phyloP scores from a whole-genome alignment of 495 filamentous ascomycete species.

The Penicillium malachiteum region DNA sequence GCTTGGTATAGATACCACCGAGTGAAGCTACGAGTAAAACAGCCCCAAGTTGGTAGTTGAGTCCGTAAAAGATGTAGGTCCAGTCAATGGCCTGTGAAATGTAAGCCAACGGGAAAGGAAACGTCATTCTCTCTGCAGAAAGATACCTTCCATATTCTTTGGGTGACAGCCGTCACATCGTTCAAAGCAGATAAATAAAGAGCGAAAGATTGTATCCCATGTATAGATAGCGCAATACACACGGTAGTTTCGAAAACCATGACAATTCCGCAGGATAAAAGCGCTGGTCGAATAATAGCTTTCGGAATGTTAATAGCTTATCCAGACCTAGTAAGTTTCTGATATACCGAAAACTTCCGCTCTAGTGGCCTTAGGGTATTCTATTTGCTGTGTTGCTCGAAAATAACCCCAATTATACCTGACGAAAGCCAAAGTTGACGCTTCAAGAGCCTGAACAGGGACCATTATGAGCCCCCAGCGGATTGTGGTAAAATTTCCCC shows the following conservation, averaged over 20 bases:
- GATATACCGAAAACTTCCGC: too few relatives aligned
- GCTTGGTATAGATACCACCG: constrained; percentile 69
- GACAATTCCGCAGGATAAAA: neutral
- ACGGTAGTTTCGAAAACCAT: constrained; percentile 34
- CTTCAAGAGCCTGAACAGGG: constrained; percentile 66
- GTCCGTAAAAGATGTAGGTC: constrained; percentile 75
- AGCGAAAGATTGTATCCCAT: constrained; percentile 59
- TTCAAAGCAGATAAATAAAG: constrained; percentile 55
- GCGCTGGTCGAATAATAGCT: constrained; percentile 15
- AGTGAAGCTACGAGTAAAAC: constrained; percentile 59
- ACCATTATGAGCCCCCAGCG: constrained; percentile 81
- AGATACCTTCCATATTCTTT: constrained; percentile 61
- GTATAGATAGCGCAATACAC: constrained; percentile 56
- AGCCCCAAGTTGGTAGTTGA: constrained; percentile 61
- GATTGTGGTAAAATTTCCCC: constrained; percentile 75
- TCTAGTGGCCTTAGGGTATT: constrained; percentile 4
- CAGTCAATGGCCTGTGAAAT: constrained; percentile 55
- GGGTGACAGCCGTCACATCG: constrained; percentile 58
- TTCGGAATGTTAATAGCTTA: too few relatives aligned
- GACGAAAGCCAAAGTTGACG: constrained; percentile 62
- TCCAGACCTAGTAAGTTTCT: too few relatives aligned
- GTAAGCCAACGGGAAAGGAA: neutral
- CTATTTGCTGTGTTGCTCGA: constrained; percentile 39
- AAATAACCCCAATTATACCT: constrained; percentile 66
- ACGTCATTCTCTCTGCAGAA: constrained; percentile 5